A percentile compares a stretch with the other conserved stretches of the same genome.
These are phyloP conservation scores for Acanthamoeba rhysodes DNA, from an alignment of 208 protist genomes.

Conservation along the genomic window DNA sequence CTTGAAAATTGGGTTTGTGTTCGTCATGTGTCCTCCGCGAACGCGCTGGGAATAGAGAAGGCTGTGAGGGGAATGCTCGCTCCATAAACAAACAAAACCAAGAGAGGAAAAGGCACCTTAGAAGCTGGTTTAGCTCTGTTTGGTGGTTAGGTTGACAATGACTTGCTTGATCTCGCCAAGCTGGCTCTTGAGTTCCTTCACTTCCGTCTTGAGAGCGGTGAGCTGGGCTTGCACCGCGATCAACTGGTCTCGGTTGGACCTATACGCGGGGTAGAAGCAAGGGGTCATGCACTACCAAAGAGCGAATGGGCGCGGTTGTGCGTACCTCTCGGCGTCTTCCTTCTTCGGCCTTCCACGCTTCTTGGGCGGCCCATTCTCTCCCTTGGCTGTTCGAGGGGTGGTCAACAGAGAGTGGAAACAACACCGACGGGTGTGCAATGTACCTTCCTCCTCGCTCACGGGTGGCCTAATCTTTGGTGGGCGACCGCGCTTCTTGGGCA, in stretches of 20 bases:
- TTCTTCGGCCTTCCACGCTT: slow-evolving; percentile 58
- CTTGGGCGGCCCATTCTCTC: slow-evolving; percentile 53
- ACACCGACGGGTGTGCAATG: not conserved
- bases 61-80: not conserved
- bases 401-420: not conserved
- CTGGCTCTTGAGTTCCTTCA: slow-evolving; percentile 51
- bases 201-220: not conserved
- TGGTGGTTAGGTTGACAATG: slow-evolving; percentile 64
- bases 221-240: not conserved
- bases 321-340: slow-evolving; percentile 40
- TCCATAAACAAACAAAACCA: not conserved
- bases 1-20: slow-evolving; percentile 29
- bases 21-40: not conserved
- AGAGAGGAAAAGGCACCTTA: not conserved
- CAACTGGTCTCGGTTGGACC: slow-evolving; percentile 54
- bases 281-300: no score
- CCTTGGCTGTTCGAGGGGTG: not conserved
- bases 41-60: not conserved
- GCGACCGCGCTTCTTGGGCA: slow-evolving; percentile 42
- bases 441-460: slow-evolving; percentile 22
- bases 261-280: not conserved
- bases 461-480: slow-evolving; percentile 57
- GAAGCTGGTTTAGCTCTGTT: slow-evolving; percentile 1
- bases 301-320: not conserved
- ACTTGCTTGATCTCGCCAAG: slow-evolving; percentile 65